Conservation (phyloP, 345 rosid genomes). For the Balakata baccata region DNA sequence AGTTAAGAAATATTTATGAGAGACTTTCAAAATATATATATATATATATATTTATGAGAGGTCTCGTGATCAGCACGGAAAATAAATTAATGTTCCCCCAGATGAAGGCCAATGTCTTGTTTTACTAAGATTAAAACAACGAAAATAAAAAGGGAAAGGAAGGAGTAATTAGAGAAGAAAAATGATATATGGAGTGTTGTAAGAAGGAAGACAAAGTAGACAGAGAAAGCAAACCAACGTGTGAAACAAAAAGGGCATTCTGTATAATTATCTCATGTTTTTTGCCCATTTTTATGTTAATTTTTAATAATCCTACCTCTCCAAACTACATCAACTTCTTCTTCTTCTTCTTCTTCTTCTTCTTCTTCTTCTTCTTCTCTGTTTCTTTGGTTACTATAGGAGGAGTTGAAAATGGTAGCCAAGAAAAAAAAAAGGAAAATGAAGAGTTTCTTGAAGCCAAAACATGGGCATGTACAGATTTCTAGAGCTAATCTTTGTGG, state of each 20-base stretch:
- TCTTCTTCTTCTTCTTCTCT: background rate
- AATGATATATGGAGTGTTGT: conserved; percentile 16
- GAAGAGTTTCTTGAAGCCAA: background rate
- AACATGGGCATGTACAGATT: background rate
- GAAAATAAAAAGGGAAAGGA: too few relatives aligned
- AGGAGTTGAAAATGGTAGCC: background rate
- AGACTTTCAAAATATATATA: too few relatives aligned
- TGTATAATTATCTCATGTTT: background rate
- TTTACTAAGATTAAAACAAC: too few relatives aligned
- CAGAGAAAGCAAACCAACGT: conserved; percentile 29
- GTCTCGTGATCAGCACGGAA: too few relatives aligned
- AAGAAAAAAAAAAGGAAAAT: conserved; percentile 5
- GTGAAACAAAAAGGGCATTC: conserved; percentile 34
- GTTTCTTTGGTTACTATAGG: too few relatives aligned
- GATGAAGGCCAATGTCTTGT: too few relatives aligned
- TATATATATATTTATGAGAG: too few relatives aligned
- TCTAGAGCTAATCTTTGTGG: too few relatives aligned
- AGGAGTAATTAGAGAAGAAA: too few relatives aligned
- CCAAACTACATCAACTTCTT: conserved; percentile 35
- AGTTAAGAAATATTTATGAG: too few relatives aligned
- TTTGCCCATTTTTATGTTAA: conserved; percentile 13
- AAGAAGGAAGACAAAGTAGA: conserved; percentile 5
- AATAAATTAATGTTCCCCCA: too few relatives aligned
- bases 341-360: conserved; percentile 41
- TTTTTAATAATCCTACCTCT: conserved; percentile 5